A percentile compares a stretch with the other conserved stretches of the same genome.
Evolutionary conservation across 805 yeast species (phyloP).

Genomic region (Martiniozyma abietophila): DNA sequence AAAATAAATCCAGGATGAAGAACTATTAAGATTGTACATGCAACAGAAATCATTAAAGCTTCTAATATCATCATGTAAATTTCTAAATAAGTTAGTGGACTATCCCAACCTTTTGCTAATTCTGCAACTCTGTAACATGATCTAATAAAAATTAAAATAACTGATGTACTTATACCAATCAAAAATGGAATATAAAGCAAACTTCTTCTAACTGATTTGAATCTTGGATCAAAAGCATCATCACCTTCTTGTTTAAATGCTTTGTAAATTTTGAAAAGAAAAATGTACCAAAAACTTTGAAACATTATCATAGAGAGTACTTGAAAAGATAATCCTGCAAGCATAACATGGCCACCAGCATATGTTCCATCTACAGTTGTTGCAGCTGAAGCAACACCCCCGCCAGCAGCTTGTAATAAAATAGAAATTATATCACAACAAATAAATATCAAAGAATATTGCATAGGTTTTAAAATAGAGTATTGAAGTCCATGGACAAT

Average conservation of each 20-base stretch:
- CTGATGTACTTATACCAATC: constrained; percentile 34
- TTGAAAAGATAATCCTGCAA: constrained; percentile 69
- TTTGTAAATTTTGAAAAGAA: constrained; percentile 31
- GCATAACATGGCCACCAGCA: constrained; percentile 51
- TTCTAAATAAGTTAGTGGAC: constrained; percentile 51
- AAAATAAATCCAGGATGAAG: constrained; percentile 56
- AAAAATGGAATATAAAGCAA: constrained; percentile 34
- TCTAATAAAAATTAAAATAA: constrained; percentile 48
- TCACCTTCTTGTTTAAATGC: constrained; percentile 16
- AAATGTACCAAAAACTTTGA: constrained; percentile 35
- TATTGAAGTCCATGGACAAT: constrained; percentile 48
- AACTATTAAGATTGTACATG: constrained; percentile 35
- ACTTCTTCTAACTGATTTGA: constrained; percentile 26
- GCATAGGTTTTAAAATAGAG: constrained; percentile 45
- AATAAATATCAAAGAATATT: constrained; percentile 56
- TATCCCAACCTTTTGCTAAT: constrained; percentile 59
- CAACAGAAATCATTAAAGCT: constrained; percentile 46
- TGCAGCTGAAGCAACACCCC: constrained; percentile 54
- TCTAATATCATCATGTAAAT: constrained; percentile 49
- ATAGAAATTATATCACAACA: constrained; percentile 55
- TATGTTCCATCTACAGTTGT: constrained; percentile 27
- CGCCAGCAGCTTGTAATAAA: constrained; percentile 65
- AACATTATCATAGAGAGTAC: constrained; percentile 57
- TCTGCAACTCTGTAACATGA: constrained; percentile 67
- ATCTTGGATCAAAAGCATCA: constrained; percentile 28